Evolutionary conservation across 1,284 basidiomycete genomes (phyloP), one percentile per base, ranked within the genome.

Genomic region (Leucoagaricus sp.): DNA sequence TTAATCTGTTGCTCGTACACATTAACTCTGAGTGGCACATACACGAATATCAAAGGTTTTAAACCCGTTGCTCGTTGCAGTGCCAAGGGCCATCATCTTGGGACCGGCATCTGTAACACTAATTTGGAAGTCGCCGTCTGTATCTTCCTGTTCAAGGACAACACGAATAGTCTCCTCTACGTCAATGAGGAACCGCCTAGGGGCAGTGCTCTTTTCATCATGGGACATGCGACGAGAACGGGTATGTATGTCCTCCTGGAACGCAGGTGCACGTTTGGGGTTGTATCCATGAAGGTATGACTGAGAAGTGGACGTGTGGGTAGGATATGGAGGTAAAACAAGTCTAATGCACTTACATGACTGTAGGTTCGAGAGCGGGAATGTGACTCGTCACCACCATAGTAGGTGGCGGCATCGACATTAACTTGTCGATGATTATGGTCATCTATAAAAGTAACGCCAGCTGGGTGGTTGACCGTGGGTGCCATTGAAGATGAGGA

Each of bases 161-260:
- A 98, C 86, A 46, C 95, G 87, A 71, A 99, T 95, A 29, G 96
- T 99, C 75, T 98, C 95, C 67, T 99, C 96, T n/a, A 99, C 96
- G 66, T 98, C 96, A 60, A 99, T 94, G 36, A 98, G 83, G 77
- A 98, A 99, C 29, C 94, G 88, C 44, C 94, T 81, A 19, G 89
- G 87, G 0, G 76, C 82, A 1, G 84, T 80, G n/a, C 80, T 81
- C 72, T 90, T 89, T 73, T 91, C 89, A 67, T 91, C 92, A 67
- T 95, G 93, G 15, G 93, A 94, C 75, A 96, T 80, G 48, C 93
- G 81, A 49, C 93, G 83, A 47, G 85, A 78, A 38, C 89, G 81
- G 49, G 75, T 73, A 67, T 91, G 87, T 67, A 76, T 81, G 69
- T 93, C 91, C 53, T 91, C 86, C 59, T 90, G 80, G 69, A 94